phyloP scores from a whole-genome alignment of 495 filamentous ascomycete genomes.

The Hyaloscypha bicolor region DNA sequence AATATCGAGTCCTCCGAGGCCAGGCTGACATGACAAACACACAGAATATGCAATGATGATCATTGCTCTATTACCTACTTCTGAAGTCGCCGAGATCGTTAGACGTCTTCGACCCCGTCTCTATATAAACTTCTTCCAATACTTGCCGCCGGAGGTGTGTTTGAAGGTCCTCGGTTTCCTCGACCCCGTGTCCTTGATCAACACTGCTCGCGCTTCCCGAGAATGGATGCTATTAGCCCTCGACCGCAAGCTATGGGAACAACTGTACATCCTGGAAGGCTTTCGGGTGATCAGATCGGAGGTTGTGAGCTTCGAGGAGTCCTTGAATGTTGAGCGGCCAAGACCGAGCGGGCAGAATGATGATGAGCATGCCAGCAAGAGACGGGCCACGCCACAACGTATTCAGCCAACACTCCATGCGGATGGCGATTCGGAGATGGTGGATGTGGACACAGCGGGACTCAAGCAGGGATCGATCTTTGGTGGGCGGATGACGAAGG shows the following conservation, averaged over 20 bases:
- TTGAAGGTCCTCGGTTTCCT: slow-evolving; percentile 87
- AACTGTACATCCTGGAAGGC: slow-evolving; percentile 78
- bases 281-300: slow-evolving; percentile 74
- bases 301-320: slow-evolving; percentile 67
- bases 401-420: slow-evolving; percentile 28
- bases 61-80: slow-evolving; percentile 73
- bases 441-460: slow-evolving; percentile 39
- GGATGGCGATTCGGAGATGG: slow-evolving; percentile 50
- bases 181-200: slow-evolving; percentile 72
- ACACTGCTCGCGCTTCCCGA: slow-evolving; percentile 74
- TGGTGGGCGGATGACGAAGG: slow-evolving; percentile 1
- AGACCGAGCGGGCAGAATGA: slow-evolving; percentile 12
- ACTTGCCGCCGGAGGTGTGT: slow-evolving; percentile 86
- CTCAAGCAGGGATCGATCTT: slow-evolving; percentile 28
- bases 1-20: background rate
- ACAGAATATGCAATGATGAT: slow-evolving; percentile 64
- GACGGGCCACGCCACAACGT: slow-evolving; percentile 33
- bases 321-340: slow-evolving; percentile 43
- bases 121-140: slow-evolving; percentile 86
- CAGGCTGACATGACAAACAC: background rate
- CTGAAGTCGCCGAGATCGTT: slow-evolving; percentile 75
- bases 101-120: slow-evolving; percentile 74
- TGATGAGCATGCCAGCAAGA: slow-evolving; percentile 31
- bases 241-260: slow-evolving; percentile 84
- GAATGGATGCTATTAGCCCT: slow-evolving; percentile 81